Evolutionary conservation across 768 basidiomycete genomes (phyloP), one percentile per base, ranked within the genome.

Genomic region (Russula abietina): DNA sequence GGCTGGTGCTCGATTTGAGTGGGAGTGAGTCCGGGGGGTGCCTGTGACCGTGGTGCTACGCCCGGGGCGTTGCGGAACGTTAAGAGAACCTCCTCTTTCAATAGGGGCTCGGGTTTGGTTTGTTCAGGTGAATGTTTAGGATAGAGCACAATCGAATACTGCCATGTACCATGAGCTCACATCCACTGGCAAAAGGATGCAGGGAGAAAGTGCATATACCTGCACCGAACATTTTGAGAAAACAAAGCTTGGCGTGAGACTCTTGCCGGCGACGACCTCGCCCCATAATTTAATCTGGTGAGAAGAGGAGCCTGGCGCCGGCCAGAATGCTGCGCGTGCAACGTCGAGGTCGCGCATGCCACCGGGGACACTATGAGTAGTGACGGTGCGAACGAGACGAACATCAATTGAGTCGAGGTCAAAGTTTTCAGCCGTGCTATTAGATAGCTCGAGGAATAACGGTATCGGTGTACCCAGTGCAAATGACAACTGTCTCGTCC

Each of bases 41-140:
- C 58, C 22, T 51, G 55, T 19, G 59, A 43, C 5, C 38, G 52
- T 8, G 65, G 59, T 19, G 19, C 33, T 24, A 60, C 54, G 26
- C 41, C 58, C 24, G 48, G 30, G 12, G 39, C 39, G 71, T 75
- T 17, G 72, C 59, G 33, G 45, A 68, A n/a, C 1, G 48, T 53
- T 68, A 66, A 58, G 19, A 55, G 3, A 19, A 64, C 32, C 74
- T n/a, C 68, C 73, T 26, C 65, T 60, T 60, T 57, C 55, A 50
- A 67, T 54, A 65, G 5, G 46, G 71, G 12, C 56, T 39, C 26
- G 10, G 2, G 17, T 24, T 63, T 43, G 9, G 26, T 26, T n/a
- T 41, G n/a, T 19, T 54, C 57, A n/a, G 45, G 52, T 8, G 45
- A 14, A 10, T 39, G 52, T 16, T 14, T 28, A 26, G 54, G 59